Evolutionary conservation across 352 stramenopile genomes (phyloP).

Genomic region (Saprolegnia parasitica): DNA sequence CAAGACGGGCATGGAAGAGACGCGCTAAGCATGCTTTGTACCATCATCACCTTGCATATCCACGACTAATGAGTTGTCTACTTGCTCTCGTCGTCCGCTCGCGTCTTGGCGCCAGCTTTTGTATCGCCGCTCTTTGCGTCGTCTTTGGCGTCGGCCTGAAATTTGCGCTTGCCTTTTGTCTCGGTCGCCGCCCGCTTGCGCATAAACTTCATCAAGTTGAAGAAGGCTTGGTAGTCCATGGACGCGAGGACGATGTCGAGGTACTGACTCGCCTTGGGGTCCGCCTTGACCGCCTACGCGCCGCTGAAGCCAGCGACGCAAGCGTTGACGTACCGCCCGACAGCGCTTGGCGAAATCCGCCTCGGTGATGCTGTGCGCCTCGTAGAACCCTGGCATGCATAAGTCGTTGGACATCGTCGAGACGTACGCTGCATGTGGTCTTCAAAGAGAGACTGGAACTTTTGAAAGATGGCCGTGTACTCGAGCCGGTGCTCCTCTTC

Average conservation of each 20-base stretch:
- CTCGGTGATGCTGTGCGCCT: slow-evolving; percentile 44
- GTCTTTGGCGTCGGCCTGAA: slow-evolving; percentile 32
- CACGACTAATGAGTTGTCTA: not conserved
- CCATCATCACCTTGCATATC: too few relatives aligned
- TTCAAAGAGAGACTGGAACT: slow-evolving; percentile 75
- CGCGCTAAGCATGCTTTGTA: slow-evolving; percentile 7
- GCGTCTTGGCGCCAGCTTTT: slow-evolving; percentile 32
- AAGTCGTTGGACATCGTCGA: not conserved
- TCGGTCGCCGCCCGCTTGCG: slow-evolving; percentile 46
- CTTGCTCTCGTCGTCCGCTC: slow-evolving; percentile 31
- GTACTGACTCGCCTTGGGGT: slow-evolving; percentile 61
- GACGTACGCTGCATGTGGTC: slow-evolving; percentile 49
- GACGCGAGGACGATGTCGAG: slow-evolving; percentile 71
- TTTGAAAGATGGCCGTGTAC: slow-evolving; percentile 66
- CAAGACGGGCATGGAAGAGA: slow-evolving; percentile 76
- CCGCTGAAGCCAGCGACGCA: not conserved
- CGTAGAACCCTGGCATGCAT: slow-evolving; percentile 43
- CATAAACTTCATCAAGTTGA: slow-evolving; percentile 68
- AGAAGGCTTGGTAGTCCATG: slow-evolving; percentile 76
- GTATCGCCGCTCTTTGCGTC: slow-evolving; percentile 32
- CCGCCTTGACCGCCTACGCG: slow-evolving; percentile 41
- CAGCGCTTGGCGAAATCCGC: slow-evolving; percentile 55
- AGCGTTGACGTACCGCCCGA: slow-evolving; percentile 27
- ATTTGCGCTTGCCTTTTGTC: slow-evolving; percentile 29
- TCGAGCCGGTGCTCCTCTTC: slow-evolving; percentile 61